Percentiles rank a stretch among this genome's conserved stretches.
Conservation (phyloP, 1,284 basidiomycete genomes). For the Retiboletus flavoniger region DNA sequence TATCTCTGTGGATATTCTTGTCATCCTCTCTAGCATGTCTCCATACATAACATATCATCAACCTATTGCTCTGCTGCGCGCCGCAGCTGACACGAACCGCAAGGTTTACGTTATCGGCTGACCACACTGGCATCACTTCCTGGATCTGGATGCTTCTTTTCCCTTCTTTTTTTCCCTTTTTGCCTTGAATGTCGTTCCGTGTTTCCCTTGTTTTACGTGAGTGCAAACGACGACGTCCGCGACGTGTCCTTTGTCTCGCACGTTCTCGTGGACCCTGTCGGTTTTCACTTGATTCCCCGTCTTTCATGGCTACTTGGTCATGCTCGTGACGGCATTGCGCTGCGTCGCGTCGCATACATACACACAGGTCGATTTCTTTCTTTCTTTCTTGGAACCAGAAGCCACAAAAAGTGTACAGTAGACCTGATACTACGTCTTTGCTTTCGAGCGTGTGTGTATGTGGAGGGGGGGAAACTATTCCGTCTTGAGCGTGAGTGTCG, state of each 20-base stretch:
- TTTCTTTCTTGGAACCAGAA: neutral
- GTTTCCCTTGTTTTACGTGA: neutral
- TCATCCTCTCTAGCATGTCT: constrained; percentile 24
- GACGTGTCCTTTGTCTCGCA: neutral
- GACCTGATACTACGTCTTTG: neutral
- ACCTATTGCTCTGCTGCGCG: constrained; percentile 21
- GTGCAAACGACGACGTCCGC: neutral
- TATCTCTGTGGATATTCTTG: constrained; percentile 34
- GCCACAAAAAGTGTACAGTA: constrained; percentile 2
- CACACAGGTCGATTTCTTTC: constrained; percentile 1
- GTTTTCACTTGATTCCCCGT: neutral
- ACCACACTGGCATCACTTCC: neutral
- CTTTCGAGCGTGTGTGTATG: too few species aligned
- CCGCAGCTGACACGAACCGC: neutral
- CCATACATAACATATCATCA: constrained; percentile 31
- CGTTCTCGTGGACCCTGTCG: too few species aligned
- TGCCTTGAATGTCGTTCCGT: too few species aligned
- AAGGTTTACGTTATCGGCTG: neutral
- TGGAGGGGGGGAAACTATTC: neutral
- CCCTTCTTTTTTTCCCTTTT: neutral
- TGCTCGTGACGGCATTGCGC: neutral
- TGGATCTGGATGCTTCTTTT: neutral
- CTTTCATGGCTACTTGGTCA: neutral
- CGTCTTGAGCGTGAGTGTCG: neutral
- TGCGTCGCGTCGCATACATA: neutral